These are phyloP conservation scores for Ophiostoma pallidulum DNA, from an alignment of 2,329 filamentous ascomycete genomes.

Conservation along the genomic window DNA sequence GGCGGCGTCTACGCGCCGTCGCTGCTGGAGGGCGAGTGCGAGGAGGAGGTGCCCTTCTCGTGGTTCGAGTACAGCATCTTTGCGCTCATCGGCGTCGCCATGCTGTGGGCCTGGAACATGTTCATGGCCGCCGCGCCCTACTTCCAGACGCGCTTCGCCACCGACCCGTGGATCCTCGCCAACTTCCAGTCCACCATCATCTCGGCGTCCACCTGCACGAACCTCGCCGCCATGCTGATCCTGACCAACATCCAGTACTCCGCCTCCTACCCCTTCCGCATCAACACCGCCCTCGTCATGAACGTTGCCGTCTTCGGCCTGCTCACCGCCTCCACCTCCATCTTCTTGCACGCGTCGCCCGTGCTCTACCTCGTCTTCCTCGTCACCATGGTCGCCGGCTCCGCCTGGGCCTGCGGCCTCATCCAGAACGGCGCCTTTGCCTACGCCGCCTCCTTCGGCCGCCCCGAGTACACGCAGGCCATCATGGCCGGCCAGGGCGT, in stretches of 20 bases:
- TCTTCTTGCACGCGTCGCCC: constrained; percentile 54
- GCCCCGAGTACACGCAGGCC: constrained; percentile 84
- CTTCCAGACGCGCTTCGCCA: constrained; percentile 72
- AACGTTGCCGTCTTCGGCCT: constrained; percentile 70
- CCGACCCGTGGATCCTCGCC: constrained; percentile 58
- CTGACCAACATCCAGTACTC: constrained; percentile 71
- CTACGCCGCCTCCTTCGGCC: constrained; percentile 76
- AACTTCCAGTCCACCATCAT: constrained; percentile 89
- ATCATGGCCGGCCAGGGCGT: constrained; percentile 94
- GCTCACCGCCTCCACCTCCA: constrained; percentile 68
- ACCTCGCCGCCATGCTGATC: constrained; percentile 64
- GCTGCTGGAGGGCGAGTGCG: constrained; percentile 21
- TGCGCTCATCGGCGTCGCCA: constrained; percentile 74
- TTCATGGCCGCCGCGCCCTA: constrained; percentile 92
- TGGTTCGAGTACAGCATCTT: constrained; percentile 84
- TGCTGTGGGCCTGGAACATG: constrained; percentile 99
- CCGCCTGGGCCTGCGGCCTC: constrained; percentile 71
- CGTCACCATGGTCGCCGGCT: constrained; percentile 69
- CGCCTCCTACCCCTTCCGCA: constrained; percentile 82
- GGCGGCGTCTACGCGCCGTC: constrained; percentile 19
- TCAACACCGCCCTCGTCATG: constrained; percentile 64
- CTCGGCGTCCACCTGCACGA: constrained; percentile 76
- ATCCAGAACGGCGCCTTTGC: constrained; percentile 94
- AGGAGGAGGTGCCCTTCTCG: constrained; percentile 53
- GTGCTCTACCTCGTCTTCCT: constrained; percentile 69